Base-by-base conservation (phyloP, 331 rosid species). In the Saraca asoca region DNA sequence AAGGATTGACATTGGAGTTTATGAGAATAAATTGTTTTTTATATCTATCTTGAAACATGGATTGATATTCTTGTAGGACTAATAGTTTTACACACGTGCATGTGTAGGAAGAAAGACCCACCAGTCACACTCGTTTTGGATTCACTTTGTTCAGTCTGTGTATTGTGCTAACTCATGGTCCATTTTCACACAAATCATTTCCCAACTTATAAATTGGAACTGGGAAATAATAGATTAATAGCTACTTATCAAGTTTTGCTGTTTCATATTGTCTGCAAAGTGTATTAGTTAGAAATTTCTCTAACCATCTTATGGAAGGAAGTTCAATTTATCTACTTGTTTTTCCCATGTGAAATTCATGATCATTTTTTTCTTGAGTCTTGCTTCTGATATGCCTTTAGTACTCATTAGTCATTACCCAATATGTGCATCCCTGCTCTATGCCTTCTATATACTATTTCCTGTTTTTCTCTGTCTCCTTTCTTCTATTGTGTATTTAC, bases 31-130 rank as follows among this genome's bases (percentile, higher is more conserved):
- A n/a, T n/a, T n/a, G n/a, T n/a, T n/a, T n/a, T n/a, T n/a, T n/a
- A n/a, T n/a, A n/a, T n/a, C n/a, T n/a, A n/a, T n/a, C n/a, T 60
- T 12, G 17, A 42, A 51, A 51, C 12, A 42, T 41, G 51, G 51
- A 41, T 19, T 10, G 7, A 19, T 18, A 8, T 0, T 17, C n/a
- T n/a, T n/a, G n/a, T n/a, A n/a, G n/a, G n/a, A n/a, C 8, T 19
- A 14, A 9, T 38, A 41, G 46, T 24, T 61, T 12, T 5, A 16
- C 16, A 12, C 12, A 45, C 39, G 16, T 45, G 61, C 34, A 48
- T 58, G 42, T 55, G 29, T 31, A 11, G n/a, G 45, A 29, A 69
- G 12, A 31, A 45, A 57, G 33, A 43, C 9, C 19, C 5, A 51
- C 24, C n/a, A 7, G 50, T 41, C 31, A 24, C 34, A 33, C 16